A percentile compares a stretch with the other conserved stretches of the same genome.
These are phyloP conservation scores for Saccharomycopsis lassenensis DNA, from an alignment of 805 yeast species.

Conservation along the genomic window DNA sequence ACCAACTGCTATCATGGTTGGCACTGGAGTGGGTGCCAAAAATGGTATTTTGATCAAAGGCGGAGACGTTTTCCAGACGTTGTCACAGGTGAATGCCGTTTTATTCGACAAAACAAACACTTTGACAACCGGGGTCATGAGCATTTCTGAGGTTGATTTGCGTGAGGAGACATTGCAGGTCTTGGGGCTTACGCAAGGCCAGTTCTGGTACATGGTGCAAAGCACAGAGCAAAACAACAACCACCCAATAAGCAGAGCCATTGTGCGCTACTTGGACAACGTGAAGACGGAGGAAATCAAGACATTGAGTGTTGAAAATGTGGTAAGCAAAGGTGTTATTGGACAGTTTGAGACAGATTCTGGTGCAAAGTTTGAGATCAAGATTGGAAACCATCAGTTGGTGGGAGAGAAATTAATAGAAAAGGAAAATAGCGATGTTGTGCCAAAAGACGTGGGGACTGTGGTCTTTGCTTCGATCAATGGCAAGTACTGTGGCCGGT, in stretches of 20 bases:
- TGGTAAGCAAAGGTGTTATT: constrained; percentile 30
- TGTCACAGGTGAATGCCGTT: constrained; percentile 51
- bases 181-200: neutral
- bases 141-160: constrained; percentile 23
- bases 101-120: constrained; percentile 97
- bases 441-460: constrained; percentile 10
- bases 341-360: constrained; percentile 20
- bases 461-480: constrained; percentile 42
- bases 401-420: constrained; percentile 22
- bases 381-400: constrained; percentile 44
- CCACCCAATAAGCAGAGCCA: constrained; percentile 46
- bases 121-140: constrained; percentile 76
- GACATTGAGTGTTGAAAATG: constrained; percentile 23
- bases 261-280: constrained; percentile 1
- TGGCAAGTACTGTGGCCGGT: constrained; percentile 46
- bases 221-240: constrained; percentile 61
- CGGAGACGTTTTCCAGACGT: constrained; percentile 75
- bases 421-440: neutral
- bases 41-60: constrained; percentile 89
- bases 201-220: constrained; percentile 19
- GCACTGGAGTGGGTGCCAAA: constrained; percentile 90
- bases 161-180: constrained; percentile 45
- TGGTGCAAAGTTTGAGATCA: constrained; percentile 26
- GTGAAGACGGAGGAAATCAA: constrained; percentile 2
- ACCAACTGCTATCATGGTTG: constrained; percentile 98